Evolutionary conservation across 805 yeast species (phyloP), one percentile per base, ranked within the genome.

Genomic region (Pichia occidentalis): DNA sequence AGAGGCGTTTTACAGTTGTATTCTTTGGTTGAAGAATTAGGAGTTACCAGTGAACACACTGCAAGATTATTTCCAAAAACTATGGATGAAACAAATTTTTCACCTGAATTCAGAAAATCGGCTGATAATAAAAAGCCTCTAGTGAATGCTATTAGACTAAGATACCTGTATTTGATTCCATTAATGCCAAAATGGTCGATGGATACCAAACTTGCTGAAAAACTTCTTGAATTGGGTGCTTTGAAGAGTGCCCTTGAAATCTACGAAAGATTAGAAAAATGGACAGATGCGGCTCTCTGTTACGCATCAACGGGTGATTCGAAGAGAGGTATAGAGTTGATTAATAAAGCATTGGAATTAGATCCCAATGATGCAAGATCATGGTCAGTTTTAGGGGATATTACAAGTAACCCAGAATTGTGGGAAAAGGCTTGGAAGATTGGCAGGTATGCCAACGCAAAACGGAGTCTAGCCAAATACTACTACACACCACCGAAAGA

Each of bases 1-100:
- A 73, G 98, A 56, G 97, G 97, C 35, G 78, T 88, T 4, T 66
- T 92, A 36, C 98, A 92, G 60, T 79, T 92, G 80, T 90, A 88
- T 38, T 80, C 95, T 3, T 65, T 92, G 29, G 92, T 88, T 20
- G 95, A 87, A 53, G 96, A 88, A 56, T 65, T 86, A 19, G 95
- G 90, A 2, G 70, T 79, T 40, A 73, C 77, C 40, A 52, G 62
- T 10, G 75, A 81, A 36, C 66, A 69, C 37, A 63, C 80, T 7
- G 57, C 63, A 2, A 69, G 77, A 48, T 64, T 65, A 51, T 74
- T 67, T 61, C 84, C 70, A 45, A 67, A 56, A 32, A 49, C 64
- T 6, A 50, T 47, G 22, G 62, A 57, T 30, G 61, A 60, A 30
- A 25, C 36, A 11, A 35, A 41, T 14, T 58, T 57, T 35, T 42